phyloP scores from a whole-genome alignment of 164 flowering plant species.

The Protea cynaroides region DNA sequence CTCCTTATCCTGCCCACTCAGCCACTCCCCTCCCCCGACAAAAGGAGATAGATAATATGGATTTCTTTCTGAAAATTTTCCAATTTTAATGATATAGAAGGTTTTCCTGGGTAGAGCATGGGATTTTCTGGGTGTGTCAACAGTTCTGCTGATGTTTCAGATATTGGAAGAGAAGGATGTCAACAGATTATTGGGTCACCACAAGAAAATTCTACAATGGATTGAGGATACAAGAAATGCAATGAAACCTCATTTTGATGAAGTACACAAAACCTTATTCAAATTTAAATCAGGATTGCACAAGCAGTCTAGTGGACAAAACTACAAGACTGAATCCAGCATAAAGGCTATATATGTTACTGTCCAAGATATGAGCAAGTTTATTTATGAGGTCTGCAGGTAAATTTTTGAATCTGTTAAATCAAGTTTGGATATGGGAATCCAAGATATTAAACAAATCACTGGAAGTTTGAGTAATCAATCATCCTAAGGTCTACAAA shows the following conservation, averaged over 20 bases:
- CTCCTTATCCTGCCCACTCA: not conserved
- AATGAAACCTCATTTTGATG: constrained; percentile 79
- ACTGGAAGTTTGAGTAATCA: no score
- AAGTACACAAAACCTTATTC: constrained; percentile 47
- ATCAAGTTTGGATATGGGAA: no score
- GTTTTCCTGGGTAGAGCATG: no score
- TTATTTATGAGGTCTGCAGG: no score
- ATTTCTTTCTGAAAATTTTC: no score
- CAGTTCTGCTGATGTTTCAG: constrained; percentile 20
- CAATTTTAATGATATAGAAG: no score
- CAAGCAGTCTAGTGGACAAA: constrained; percentile 16
- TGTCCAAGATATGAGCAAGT: constrained; percentile 33
- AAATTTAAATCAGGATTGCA: constrained; percentile 34
- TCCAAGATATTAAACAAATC: no score
- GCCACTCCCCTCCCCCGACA: no score
- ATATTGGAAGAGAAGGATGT: constrained; percentile 55
- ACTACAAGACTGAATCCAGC: constrained; percentile 12
- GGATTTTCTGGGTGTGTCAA: no score
- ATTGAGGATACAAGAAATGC: constrained; percentile 61
- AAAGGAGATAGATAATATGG: no score
- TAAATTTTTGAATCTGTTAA: no score
- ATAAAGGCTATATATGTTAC: constrained; percentile 11
- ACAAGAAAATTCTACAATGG: constrained; percentile 75
- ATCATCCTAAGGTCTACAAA: no score
- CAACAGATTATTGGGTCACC: constrained; percentile 50